Evolutionary conservation across 2,329 filamentous ascomycete genomes (phyloP), one percentile per base, ranked within the genome.

Genomic region (Venturia oleaginea): DNA sequence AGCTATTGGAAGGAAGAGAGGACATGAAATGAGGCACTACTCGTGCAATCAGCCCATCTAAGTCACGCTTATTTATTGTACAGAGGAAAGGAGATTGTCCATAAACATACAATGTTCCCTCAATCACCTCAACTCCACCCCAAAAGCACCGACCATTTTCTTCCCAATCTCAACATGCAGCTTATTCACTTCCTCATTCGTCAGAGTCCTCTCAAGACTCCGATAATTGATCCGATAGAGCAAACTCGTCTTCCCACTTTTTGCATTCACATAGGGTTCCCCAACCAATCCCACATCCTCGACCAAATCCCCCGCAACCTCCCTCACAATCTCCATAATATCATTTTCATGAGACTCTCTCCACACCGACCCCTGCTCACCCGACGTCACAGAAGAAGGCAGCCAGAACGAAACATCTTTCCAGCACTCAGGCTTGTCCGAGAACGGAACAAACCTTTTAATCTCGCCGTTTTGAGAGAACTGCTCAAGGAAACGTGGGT

Each of bases 361-460:
- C 38, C 22, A 19, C 51, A 38, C 7, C 19, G 42, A 22, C 65
- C 71, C 76, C 54, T 68, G 72, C 4, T 68, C 71, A 63, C 77
- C 80, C 34, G 81, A 82, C 15, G 78, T 81, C 3, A 77, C 81
- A 6, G 68, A 70, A 30, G 67, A 68, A 1, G 65, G 64, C 30
- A 97, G 78, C 94, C 94, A 99, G 76, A 99, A 99, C 0, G 92
- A 90, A 13, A 97, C 89, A 74, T 99, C 94, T 77, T 93, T 93
- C 73, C 89, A 89, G 74, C 91, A 95, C 27, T 87, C 86, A 0
- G 94, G 94, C 75, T 96, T 86, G 76, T 92, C 96, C 68, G 91
- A 96, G 76, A 97, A 97, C 7, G 92, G 89, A 66, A 86, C 82
- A 74, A 96, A 99, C 62, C 84, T 85, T 34, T 27, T 78, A 72